phyloP scores from a whole-genome alignment of 78 protist species.

The Dictyostelium intermedium region DNA sequence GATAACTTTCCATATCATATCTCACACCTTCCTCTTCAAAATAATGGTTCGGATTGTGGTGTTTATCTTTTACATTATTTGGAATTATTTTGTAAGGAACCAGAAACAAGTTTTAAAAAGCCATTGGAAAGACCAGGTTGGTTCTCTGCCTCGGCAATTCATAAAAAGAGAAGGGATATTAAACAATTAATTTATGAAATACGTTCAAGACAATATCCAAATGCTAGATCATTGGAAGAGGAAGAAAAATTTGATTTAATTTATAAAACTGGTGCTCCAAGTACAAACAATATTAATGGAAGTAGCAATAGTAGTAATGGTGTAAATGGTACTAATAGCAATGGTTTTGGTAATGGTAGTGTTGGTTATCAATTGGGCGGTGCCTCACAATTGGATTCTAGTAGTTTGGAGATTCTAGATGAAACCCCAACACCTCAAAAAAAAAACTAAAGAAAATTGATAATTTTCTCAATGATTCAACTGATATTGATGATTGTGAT shows the following conservation, averaged over 20 bases:
- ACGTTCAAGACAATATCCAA: slow-evolving; percentile 8
- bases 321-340: not conserved
- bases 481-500: not conserved
- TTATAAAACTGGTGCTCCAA: not conserved
- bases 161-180: slow-evolving; percentile 11
- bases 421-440: not conserved
- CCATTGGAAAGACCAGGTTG: slow-evolving; percentile 56
- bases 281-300: not conserved
- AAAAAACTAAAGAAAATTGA: not conserved
- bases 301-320: not conserved
- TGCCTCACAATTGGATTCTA: not conserved
- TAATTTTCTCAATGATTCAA: not conserved
- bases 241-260: slow-evolving; percentile 12
- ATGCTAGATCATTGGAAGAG: slow-evolving; percentile 18
- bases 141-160: slow-evolving; percentile 14
- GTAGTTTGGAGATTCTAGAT: not conserved
- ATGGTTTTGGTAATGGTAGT: not conserved
- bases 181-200: slow-evolving; percentile 24
- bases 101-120: not conserved
- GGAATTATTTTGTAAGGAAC: slow-evolving; percentile 63
- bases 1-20: not conserved
- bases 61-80: slow-evolving; percentile 67
- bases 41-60: slow-evolving; percentile 73
- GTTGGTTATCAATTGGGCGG: not conserved
- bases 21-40: slow-evolving; percentile 66